Evolutionary conservation across 1,284 basidiomycete genomes (phyloP), one percentile per base, ranked within the genome.

Genomic region (Volvariella surrecta): DNA sequence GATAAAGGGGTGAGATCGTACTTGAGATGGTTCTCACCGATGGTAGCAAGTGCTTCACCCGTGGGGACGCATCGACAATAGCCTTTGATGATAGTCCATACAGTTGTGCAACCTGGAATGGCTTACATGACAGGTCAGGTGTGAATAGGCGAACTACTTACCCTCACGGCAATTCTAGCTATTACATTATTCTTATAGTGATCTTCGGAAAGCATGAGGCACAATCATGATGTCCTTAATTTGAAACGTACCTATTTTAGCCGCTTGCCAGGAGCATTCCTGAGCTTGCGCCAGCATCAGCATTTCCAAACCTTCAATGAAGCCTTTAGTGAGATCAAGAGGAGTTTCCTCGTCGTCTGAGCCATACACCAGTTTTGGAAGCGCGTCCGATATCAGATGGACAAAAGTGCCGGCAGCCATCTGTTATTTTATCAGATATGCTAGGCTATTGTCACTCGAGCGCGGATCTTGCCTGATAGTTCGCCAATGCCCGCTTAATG

Each of bases 231-330:
- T 18, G 21, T 43, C 38, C 31, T 55, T 61, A 39, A 34, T 30
- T 13, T 34, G 32, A 24, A 15, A 53, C 63, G 56, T 57, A 89
- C 91, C 87, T 49, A 90, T 65, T 50, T 88, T 84, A 4, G 92
- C 94, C 52, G 87, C 80, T 58, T 96, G 93, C 94, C 95, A 98
- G 43, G 84, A 89, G 56, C 92, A 96, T 66, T 99, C 95, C 56
- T 98, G 94, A 0, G 93, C 94, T 64, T 98, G 92, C 0, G 92
- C 92, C 1, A 97, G 73, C 77, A 92, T 88, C 44, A 97, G 73
- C 50, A 69, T 75, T 53, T 88, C 76, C 17, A 98, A 57, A 17
- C 79, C 71, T 35, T 69, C 70, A 17, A 92, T 55, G 51, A 85
- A 81, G 0, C 74, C 58, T 30, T 68, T 63, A 0, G 79, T 76